A percentile compares a stretch with the other conserved stretches of the same genome.
These are phyloP conservation scores for Coniochaeta sp. DNA, from an alignment of 2,329 filamentous ascomycete genomes.

Conservation along the genomic window DNA sequence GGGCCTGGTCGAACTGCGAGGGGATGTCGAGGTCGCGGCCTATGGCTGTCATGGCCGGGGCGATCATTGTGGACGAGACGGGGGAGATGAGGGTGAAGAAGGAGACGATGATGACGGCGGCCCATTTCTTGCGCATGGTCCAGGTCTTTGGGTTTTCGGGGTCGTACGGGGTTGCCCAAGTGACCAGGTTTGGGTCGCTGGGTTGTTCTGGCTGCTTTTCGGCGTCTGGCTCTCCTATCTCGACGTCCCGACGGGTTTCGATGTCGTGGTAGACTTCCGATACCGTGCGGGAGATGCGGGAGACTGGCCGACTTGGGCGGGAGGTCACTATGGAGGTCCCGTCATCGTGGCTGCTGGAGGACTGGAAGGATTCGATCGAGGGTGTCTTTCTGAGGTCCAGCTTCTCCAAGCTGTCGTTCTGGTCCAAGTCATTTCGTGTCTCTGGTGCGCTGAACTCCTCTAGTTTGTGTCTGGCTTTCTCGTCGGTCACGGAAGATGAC, in stretches of 20 bases:
- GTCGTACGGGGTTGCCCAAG: slow-evolving; percentile 11
- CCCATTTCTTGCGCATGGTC: slow-evolving; percentile 11
- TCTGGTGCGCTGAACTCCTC: neutral
- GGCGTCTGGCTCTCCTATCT: neutral
- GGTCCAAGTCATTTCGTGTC: neutral
- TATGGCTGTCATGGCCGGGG: slow-evolving; percentile 24
- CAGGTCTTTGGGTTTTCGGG: slow-evolving; percentile 16
- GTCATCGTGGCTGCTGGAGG: neutral
- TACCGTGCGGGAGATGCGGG: neutral
- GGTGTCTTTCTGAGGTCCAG: neutral
- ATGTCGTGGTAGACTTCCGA: slow-evolving; percentile 1
- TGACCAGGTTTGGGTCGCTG: slow-evolving; percentile 6
- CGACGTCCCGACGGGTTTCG: neutral
- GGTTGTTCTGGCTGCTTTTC: neutral
- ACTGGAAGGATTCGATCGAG: neutral
- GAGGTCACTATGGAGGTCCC: neutral
- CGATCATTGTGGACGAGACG: slow-evolving; percentile 38
- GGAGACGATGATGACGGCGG: slow-evolving; percentile 24
- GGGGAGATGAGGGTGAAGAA: slow-evolving; percentile 44
- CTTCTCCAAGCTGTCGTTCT: neutral
- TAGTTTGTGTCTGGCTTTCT: neutral
- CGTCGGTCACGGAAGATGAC: neutral
- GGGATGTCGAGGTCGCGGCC: slow-evolving; percentile 32
- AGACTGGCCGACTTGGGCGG: neutral
- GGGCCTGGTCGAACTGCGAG: slow-evolving; percentile 26